Conservation (phyloP, 129 eudicot genomes). For the Pittosporum tobira region DNA sequence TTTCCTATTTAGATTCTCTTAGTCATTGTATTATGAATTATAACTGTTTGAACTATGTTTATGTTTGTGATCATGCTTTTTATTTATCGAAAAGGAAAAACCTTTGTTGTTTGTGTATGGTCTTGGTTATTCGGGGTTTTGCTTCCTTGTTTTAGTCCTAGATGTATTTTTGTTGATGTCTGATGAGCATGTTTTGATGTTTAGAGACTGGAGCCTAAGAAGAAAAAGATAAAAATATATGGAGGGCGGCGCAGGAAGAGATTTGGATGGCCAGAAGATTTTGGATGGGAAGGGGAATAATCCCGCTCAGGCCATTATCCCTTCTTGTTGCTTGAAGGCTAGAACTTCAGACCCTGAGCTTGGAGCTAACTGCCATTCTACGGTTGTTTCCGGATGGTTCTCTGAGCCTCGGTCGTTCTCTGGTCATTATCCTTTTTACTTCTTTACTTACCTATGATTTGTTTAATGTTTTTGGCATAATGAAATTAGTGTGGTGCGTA, state of each 20-base stretch:
- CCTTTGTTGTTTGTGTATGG: background rate
- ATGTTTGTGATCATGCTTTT: slow-evolving; percentile 9
- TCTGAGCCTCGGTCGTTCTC: slow-evolving; percentile 36
- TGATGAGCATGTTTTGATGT: slow-evolving; percentile 5
- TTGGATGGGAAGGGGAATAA: slow-evolving; percentile 52
- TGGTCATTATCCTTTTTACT: slow-evolving; percentile 33
- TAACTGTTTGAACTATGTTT: background rate
- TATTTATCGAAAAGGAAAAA: too few species aligned
- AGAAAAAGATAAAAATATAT: slow-evolving; percentile 48
- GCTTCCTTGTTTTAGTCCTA: background rate
- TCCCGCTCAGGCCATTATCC: slow-evolving; percentile 34
- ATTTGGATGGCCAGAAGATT: slow-evolving; percentile 62
- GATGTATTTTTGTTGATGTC: slow-evolving; percentile 4
- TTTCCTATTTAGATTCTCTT: background rate
- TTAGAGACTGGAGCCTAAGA: slow-evolving; percentile 60
- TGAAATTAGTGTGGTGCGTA: background rate
- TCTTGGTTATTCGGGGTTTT: background rate
- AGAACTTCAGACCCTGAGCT: slow-evolving; percentile 49
- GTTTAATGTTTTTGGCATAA: slow-evolving; percentile 1
- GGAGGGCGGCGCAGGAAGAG: slow-evolving; percentile 81
- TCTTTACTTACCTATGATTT: background rate
- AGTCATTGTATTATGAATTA: background rate
- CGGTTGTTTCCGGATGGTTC: slow-evolving; percentile 97
- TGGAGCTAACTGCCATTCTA: slow-evolving; percentile 70
- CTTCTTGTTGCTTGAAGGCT: slow-evolving; percentile 91